Evolutionary conservation across 768 basidiomycete genomes (phyloP), one percentile per base, ranked within the genome.

Genomic region (Lentinus brumalis): DNA sequence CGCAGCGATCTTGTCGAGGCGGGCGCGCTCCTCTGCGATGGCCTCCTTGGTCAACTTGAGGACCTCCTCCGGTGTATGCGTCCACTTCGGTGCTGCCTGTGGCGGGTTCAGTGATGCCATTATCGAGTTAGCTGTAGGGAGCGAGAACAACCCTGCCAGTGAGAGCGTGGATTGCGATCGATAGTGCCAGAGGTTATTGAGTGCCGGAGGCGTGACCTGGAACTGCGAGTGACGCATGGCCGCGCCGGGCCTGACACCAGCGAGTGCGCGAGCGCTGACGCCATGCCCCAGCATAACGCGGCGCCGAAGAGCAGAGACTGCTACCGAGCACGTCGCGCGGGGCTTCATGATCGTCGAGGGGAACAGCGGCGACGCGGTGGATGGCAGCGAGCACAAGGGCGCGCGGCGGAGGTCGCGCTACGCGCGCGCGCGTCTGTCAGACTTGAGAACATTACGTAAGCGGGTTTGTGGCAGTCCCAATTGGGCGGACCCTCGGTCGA

Each of bases 31-130:
- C 53, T 78, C 76, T 12, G 78, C 81, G 63, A 92, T 86, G 32
- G 81, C 76, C 53, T 83, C 77, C 56, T 88, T 84, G 54, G 85
- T 86, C 38, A 88, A 71, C 38, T 70, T 73, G 14, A 78, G 71
- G 53, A 93, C 81, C 29, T 88, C 83, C 57, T 85, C 83, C 0
- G 84, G 77, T 16, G 83, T 77, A 67, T 92, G 89, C 21, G 80
- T 79, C 90, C 90, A 92, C 31, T 72, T 67, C 11, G 86, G 87
- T 3, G 91, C 75, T 30, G 81, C 69, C 67, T 92, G 88, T 2
- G 92, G 89, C 32, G 90, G 84, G 15, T 75, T 80, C 38, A 91
- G 66, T 16, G 79, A 69, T 76, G 83, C 79, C 74, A 81, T 79
- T 64, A 47, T 50, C 14, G 64, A 47, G 52, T 54, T 32, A 52